Percentiles rank a stretch among this genome's conserved stretches.
These are phyloP conservation scores for Clavulina sp. DNA, from an alignment of 768 basidiomycete genomes.

Conservation along the genomic window DNA sequence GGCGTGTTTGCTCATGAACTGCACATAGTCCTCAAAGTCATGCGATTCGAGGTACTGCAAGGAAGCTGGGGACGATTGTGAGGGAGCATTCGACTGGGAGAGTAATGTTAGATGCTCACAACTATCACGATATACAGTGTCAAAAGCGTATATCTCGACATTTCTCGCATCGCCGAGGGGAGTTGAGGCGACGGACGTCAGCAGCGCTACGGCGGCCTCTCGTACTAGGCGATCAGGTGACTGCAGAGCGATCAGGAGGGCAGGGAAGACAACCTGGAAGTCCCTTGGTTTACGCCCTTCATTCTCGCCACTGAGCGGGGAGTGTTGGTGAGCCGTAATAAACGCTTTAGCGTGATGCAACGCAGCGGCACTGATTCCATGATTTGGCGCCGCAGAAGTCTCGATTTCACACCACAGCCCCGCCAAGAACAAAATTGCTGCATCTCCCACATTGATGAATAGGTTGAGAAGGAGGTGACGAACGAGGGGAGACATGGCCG, in stretches of 20 bases:
- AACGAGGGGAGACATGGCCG: slow-evolving; percentile 32
- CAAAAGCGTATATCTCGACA: slow-evolving; percentile 49
- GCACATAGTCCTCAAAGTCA: slow-evolving; percentile 43
- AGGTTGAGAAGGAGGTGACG: slow-evolving; percentile 40
- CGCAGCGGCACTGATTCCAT: slow-evolving; percentile 23
- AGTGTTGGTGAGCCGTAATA: slow-evolving; percentile 36
- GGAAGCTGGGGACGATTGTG: neutral
- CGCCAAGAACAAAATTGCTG: slow-evolving; percentile 63
- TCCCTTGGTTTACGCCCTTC: slow-evolving; percentile 33
- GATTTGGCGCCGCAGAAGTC: neutral
- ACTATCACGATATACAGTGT: slow-evolving; percentile 54
- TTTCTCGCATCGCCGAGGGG: slow-evolving; percentile 11
- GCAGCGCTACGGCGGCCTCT: slow-evolving; percentile 35
- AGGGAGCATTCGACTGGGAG: neutral
- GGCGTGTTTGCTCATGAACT: slow-evolving; percentile 4
- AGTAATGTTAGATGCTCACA: slow-evolving; percentile 20
- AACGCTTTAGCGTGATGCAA: slow-evolving; percentile 67
- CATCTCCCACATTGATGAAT: slow-evolving; percentile 51
- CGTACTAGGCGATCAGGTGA: slow-evolving; percentile 27
- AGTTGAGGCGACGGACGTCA: slow-evolving; percentile 25
- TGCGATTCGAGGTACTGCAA: slow-evolving; percentile 54
- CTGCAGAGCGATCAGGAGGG: slow-evolving; percentile 44
- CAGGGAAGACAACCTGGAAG: slow-evolving; percentile 64
- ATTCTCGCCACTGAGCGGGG: too few relatives aligned
- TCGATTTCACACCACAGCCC: slow-evolving; percentile 35